These are phyloP conservation scores for Suhomyces ambrosiae DNA, from an alignment of 1,139 yeast genomes.

Conservation along the genomic window DNA sequence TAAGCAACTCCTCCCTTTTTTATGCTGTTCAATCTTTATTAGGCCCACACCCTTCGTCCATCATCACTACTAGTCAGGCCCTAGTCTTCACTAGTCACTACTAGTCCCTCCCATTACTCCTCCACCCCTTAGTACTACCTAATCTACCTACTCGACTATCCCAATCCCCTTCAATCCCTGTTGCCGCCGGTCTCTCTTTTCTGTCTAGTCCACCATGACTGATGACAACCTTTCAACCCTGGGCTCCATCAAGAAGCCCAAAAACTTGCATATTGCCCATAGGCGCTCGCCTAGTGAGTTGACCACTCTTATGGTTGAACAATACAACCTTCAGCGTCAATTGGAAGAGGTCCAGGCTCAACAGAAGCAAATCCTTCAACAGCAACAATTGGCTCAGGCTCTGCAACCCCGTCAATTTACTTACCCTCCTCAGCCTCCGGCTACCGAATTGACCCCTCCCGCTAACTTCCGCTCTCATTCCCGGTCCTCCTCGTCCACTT, in stretches of 20 bases:
- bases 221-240: slow-evolving; percentile 20
- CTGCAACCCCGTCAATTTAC: slow-evolving; percentile 20
- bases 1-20: slow-evolving; percentile 13
- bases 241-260: slow-evolving; percentile 30
- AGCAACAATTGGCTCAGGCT: slow-evolving; percentile 50
- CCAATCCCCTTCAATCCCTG: slow-evolving; percentile 1
- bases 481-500: slow-evolving; percentile 38
- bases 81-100: neutral
- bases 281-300: slow-evolving; percentile 92
- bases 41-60: neutral
- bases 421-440: slow-evolving; percentile 18
- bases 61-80: neutral
- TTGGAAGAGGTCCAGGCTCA: slow-evolving; percentile 89
- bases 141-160: neutral
- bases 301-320: slow-evolving; percentile 93
- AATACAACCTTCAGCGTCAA: slow-evolving; percentile 89
- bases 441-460: slow-evolving; percentile 32
- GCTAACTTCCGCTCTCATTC: slow-evolving; percentile 37
- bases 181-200: slow-evolving; percentile 1
- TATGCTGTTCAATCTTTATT: slow-evolving; percentile 5
- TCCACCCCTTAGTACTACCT: neutral
- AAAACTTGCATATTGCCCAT: slow-evolving; percentile 82
- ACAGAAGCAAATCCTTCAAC: slow-evolving; percentile 81
- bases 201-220: slow-evolving; percentile 7
- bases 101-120: neutral